Conservation (phyloP, 2,329 filamentous ascomycete species). For the Phoma sp. region DNA sequence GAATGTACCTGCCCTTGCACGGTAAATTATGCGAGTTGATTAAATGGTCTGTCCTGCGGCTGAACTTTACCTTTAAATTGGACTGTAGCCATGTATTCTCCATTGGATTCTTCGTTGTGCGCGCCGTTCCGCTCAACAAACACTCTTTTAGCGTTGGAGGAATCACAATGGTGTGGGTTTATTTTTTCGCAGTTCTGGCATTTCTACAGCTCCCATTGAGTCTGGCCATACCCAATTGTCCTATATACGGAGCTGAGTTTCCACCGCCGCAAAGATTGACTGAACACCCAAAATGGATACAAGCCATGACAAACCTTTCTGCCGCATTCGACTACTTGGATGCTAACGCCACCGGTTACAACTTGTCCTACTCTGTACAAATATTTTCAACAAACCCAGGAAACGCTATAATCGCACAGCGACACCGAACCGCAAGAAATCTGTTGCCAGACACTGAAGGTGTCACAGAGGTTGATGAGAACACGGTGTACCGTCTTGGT, state of each 20-base stretch:
- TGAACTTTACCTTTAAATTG: no score
- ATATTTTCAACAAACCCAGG: conserved; percentile 34
- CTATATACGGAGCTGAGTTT: conserved; percentile 32
- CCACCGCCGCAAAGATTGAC: conserved; percentile 30
- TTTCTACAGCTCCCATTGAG: conserved; percentile 14
- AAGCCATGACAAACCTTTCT: conserved; percentile 30
- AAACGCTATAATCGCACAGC: conserved; percentile 25
- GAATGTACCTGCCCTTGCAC: no score
- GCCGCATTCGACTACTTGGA: conserved; percentile 31
- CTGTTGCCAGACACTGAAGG: conserved; percentile 25
- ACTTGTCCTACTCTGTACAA: conserved; percentile 34
- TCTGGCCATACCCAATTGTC: conserved; percentile 30
- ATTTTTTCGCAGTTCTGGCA: neutral
- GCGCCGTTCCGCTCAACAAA: neutral
- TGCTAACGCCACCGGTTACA: conserved; percentile 22
- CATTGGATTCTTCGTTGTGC: no score
- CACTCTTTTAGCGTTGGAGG: neutral
- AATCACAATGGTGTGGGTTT: neutral
- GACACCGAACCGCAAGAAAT: conserved; percentile 29
- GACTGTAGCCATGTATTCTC: no score
- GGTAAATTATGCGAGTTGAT: no score
- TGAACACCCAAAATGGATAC: conserved; percentile 29
- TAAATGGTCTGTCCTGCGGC: no score
- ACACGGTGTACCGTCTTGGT: conserved; percentile 55
- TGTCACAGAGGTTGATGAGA: conserved; percentile 38